These are phyloP conservation scores for Microbotryum violaceum DNA, from an alignment of 1,284 basidiomycete genomes.

Conservation along the genomic window DNA sequence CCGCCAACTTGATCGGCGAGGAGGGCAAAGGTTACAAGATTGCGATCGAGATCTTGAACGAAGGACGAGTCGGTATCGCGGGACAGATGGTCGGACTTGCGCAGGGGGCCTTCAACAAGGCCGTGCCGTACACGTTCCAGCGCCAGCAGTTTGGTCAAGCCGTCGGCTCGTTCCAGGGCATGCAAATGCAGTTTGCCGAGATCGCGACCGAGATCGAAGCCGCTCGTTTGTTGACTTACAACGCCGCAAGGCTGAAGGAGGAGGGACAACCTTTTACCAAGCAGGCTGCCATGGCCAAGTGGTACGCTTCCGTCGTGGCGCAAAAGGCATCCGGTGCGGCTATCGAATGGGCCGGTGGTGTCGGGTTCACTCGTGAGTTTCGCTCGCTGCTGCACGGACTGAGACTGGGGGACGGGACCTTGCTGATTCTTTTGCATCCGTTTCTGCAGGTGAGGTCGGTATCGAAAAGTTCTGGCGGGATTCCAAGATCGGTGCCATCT, in stretches of 20 bases:
- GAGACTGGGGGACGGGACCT: neutral
- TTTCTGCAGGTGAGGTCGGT: conserved; percentile 22
- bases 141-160: conserved; percentile 90
- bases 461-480: conserved; percentile 54
- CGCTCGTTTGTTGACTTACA: conserved; percentile 90
- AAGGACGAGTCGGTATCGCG: conserved; percentile 94
- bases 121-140: conserved; percentile 86
- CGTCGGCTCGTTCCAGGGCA: conserved; percentile 83
- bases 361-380: conserved; percentile 67
- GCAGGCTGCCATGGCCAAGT: conserved; percentile 62
- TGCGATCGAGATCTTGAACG: conserved; percentile 96
- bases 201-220: conserved; percentile 58
- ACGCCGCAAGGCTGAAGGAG: conserved; percentile 82
- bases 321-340: conserved; percentile 79
- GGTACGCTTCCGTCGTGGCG: conserved; percentile 79
- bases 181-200: conserved; percentile 90
- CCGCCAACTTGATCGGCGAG: conserved; percentile 86
- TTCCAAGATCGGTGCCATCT: conserved; percentile 65
- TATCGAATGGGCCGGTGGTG: conserved; percentile 94
- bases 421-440: neutral
- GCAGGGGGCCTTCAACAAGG: conserved; percentile 90
- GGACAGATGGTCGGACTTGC: conserved; percentile 78
- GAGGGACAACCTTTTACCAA: conserved; percentile 79
- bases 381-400: neutral
- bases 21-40: conserved; percentile 90